Evolutionary conservation across 2,329 filamentous ascomycete species (phyloP), one percentile per base, ranked within the genome.

Genomic region (Macroventuria anomochaeta): DNA sequence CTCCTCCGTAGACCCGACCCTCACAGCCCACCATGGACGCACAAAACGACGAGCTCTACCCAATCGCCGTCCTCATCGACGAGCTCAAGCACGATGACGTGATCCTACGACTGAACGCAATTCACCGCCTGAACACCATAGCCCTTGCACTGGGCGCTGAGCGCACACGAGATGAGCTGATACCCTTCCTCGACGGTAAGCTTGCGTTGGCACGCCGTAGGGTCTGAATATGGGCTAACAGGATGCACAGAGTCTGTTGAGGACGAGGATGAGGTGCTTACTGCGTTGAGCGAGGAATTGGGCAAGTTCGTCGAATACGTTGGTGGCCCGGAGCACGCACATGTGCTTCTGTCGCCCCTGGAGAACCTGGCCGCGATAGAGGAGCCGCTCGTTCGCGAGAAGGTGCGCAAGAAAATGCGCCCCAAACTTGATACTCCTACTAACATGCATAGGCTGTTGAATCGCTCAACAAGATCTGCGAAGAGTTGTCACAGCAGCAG

Each of bases 1-100:
- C 53, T 42, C 37, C 57, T 54, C 58, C 52, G 46, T 59, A 55
- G 58, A n/a, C 62, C 59, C 59, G 49, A 59, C 56, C 55, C 51
- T 39, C 47, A 62, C 42, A 49, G 55, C 62, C 57, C 65, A 71
- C 44, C 62, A 97, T 97, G 93, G 91, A 97, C 81, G 90, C 88
- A 80, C 87, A 93, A 82, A 96, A 89, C 78, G 95, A 99, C 81
- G 96, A 97, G 88, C 92, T 99, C 73, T 99, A 97, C 80, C 95
- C 95, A 77, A 99, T 99, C 83, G 95, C 96, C 75, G 95, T 99
- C 68, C 88, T 99, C 79, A 99, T 99, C 80, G 95, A 99, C 79
- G 95, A 99, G 86, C 85, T 99, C 74, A 99, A 99, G 93, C 95
- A 99, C 79, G 95, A 99, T 77, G 96, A 99, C 83, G 95, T 99